These are phyloP conservation scores for Annulohypoxylon bovei DNA, from an alignment of 495 filamentous ascomycete genomes.

Conservation along the genomic window DNA sequence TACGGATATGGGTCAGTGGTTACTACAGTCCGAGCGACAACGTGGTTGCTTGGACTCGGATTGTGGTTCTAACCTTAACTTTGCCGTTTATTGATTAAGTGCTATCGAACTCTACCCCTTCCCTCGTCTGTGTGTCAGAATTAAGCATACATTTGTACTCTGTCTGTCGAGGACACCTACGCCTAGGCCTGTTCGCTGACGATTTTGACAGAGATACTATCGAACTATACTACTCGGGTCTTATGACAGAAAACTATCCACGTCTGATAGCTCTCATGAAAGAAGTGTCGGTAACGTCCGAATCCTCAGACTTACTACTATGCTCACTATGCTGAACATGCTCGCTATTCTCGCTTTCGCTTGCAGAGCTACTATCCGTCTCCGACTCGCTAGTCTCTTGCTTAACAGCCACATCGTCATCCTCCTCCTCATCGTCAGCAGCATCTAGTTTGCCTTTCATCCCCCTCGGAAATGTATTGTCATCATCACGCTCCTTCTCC, in stretches of 20 bases:
- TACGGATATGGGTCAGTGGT: not conserved
- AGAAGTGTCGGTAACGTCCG: too few species aligned
- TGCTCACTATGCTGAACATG: too few species aligned
- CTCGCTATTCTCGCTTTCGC: not conserved
- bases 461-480: not conserved
- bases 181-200: not conserved
- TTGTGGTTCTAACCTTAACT: not conserved
- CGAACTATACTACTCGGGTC: not conserved
- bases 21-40: not conserved
- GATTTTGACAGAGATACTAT: too few species aligned
- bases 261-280: too few species aligned
- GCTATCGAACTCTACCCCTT: not conserved
- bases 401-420: too few species aligned
- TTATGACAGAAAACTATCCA: too few species aligned
- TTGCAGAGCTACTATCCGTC: not conserved
- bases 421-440: not conserved
- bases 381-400: not conserved
- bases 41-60: not conserved
- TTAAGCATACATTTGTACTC: not conserved
- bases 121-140: not conserved
- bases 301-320: too few species aligned
- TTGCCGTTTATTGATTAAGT: not conserved
- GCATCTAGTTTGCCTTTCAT: not conserved
- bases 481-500: not conserved
- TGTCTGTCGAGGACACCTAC: not conserved